Evolutionary conservation across 2,329 filamentous ascomycete genomes (phyloP).

Genomic region (Pestalotiopsis sp.): DNA sequence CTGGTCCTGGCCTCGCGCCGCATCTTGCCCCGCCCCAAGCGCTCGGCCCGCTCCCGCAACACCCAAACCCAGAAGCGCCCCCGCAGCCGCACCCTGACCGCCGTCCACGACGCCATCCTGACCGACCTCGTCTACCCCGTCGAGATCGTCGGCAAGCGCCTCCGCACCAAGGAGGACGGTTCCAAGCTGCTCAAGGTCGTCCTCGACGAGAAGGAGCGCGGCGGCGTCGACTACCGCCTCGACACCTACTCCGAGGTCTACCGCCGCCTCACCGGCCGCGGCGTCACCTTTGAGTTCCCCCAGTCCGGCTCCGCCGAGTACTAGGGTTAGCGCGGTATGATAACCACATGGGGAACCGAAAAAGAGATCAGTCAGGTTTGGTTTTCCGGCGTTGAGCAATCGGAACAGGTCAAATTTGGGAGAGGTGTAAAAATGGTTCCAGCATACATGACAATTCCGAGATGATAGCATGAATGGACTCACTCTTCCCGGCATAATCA

Average conservation of each 20-base stretch:
- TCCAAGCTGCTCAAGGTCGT: slow-evolving; percentile 98
- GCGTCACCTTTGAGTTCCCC: slow-evolving; percentile 98
- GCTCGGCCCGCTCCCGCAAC: slow-evolving; percentile 94
- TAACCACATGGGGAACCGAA: not conserved
- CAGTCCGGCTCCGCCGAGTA: slow-evolving; percentile 78
- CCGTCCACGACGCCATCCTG: slow-evolving; percentile 98
- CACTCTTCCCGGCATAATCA: slow-evolving; percentile 24
- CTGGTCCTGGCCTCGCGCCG: slow-evolving; percentile 98
- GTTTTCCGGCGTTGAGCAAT: not conserved
- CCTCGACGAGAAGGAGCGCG: slow-evolving; percentile 99
- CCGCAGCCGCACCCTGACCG: slow-evolving; percentile 94
- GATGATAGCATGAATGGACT: slow-evolving; percentile 31
- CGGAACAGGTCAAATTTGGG: slow-evolving; percentile 16
- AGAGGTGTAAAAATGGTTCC: slow-evolving; percentile 22
- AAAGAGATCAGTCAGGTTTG: not conserved
- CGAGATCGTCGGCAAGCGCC: slow-evolving; percentile 99
- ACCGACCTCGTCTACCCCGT: slow-evolving; percentile 98
- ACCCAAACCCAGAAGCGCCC: slow-evolving; percentile 98
- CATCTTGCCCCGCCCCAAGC: slow-evolving; percentile 98
- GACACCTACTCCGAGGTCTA: slow-evolving; percentile 99
- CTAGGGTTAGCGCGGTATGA: slow-evolving; percentile 58
- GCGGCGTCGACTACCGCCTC: slow-evolving; percentile 98
- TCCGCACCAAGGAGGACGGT: slow-evolving; percentile 98
- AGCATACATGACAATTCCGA: slow-evolving; percentile 24
- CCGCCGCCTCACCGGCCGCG: slow-evolving; percentile 94